Evolutionary conservation across 2,329 filamentous ascomycete species (phyloP), one percentile per base, ranked within the genome.

Genomic region (Xylariaceae sp.): DNA sequence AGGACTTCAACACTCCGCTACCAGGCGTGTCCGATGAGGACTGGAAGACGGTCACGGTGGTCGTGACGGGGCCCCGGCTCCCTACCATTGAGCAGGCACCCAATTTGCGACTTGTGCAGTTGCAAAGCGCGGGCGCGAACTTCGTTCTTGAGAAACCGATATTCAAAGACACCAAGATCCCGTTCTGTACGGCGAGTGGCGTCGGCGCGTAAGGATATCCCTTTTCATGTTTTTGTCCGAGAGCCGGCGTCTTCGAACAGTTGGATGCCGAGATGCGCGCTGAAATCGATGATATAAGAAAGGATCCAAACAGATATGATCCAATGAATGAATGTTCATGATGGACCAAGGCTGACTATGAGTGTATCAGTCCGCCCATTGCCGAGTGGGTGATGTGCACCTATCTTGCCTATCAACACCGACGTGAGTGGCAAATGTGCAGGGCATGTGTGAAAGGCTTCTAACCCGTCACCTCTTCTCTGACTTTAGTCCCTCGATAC

Each of bases 371-470:
- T 1, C 81, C 81, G 1, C 81, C 83, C 64, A 84, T 84, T 61
- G 72, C 81, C 0, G 82, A 84, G 69, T 84, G 82, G 82, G 75
- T 84, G 5, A 77, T 83, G 23, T 70, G 74, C 18, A 83, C 80
- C 0, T 83, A 77, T 64, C 70, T 84, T 2, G 74, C 79, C 0
- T 75, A 77, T 53, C 77, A 82, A 62, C 80, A 82, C 58, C 67
- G 70, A 2, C 68, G 80, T 81, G 67, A 62, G 78, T 72, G 9
- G 15, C 30, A 10, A 4, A 13, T 15, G 30, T 45, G 15, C 15
- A 23, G 50, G 5, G 8, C 11, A 18, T 45, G 10, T n/a, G 8
- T 15, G 44, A 45, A 34, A 2, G 15, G 3, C n/a, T 5, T 10
- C 35, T 54, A 7, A 35, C 50, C 13, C 50, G n/a, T 15, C 49